Conservation (phyloP, 2,329 filamentous ascomycete genomes). For the Fusarium liriodendri region DNA sequence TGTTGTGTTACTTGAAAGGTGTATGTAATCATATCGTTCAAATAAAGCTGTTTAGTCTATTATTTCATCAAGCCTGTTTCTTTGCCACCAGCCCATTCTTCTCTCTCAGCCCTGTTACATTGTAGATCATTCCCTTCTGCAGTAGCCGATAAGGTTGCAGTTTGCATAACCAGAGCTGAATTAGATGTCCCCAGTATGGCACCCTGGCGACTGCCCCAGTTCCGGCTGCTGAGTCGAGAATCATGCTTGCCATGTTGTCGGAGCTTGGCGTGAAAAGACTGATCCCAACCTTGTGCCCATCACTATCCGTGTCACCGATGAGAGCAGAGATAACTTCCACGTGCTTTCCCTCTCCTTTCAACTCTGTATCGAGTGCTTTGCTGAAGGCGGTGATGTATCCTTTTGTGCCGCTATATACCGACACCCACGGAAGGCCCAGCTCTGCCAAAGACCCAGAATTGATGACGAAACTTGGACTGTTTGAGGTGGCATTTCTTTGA, state of each 20-base stretch:
- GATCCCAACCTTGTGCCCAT: conserved; percentile 5
- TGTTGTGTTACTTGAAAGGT: neutral
- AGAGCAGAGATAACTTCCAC: conserved; percentile 1
- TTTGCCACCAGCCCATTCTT: neutral
- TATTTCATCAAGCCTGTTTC: neutral
- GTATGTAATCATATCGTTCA: neutral
- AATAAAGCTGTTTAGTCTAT: neutral
- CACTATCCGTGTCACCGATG: conserved; percentile 3
- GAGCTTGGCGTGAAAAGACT: conserved; percentile 3
- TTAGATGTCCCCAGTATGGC: neutral
- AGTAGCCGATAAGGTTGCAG: neutral
- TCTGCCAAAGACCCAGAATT: conserved; percentile 8
- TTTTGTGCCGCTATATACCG: conserved; percentile 2
- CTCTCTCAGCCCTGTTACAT: neutral
- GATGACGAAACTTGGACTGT: neutral
- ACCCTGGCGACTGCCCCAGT: neutral
- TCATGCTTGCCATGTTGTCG: neutral
- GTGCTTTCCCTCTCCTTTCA: neutral
- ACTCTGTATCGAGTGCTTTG: neutral
- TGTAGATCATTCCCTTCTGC: neutral
- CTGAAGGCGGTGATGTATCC: conserved; percentile 7
- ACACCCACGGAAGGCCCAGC: conserved; percentile 5
- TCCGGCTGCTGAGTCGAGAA: neutral
- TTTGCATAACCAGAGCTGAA: neutral
- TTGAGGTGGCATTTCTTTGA: neutral